These are phyloP conservation scores for Puccinellia tenuiflora DNA, from an alignment of 176 grass and related monocot species.

Conservation along the genomic window DNA sequence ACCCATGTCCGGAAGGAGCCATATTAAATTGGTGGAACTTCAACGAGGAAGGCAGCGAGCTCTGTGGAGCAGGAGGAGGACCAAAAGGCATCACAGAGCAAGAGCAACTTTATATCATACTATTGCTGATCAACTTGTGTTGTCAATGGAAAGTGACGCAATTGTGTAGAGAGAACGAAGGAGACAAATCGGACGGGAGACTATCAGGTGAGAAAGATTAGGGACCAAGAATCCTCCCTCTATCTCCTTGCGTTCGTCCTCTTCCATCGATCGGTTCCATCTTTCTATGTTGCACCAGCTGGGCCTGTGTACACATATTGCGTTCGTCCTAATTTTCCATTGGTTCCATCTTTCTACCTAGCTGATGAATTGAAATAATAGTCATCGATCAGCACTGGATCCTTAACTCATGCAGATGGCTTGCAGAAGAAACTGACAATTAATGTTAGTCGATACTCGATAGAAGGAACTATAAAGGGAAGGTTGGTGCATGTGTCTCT, in stretches of 20 bases:
- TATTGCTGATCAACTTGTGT: conserved; percentile 64
- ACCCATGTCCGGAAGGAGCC: conserved; percentile 46
- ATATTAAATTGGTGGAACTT: too few relatives aligned
- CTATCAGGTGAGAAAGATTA: conserved; percentile 30
- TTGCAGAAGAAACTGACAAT: not conserved
- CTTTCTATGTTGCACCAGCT: conserved; percentile 7
- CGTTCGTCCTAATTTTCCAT: too few relatives aligned
- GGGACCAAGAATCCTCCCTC: conserved; percentile 26
- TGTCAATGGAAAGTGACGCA: conserved; percentile 57
- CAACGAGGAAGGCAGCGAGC: conserved; percentile 1
- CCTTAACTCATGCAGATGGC: not conserved
- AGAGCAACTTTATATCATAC: conserved; percentile 4
- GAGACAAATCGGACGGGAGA: conserved; percentile 34
- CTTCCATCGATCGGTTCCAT: conserved; percentile 8
- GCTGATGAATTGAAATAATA: not conserved
- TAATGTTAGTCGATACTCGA: too few relatives aligned
- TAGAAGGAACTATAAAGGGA: too few relatives aligned
- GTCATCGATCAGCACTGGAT: not conserved
- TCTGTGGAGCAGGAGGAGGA: conserved; percentile 10
- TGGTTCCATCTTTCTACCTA: too few relatives aligned
- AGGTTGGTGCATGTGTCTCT: conserved; percentile 32
- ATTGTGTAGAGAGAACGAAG: conserved; percentile 31
- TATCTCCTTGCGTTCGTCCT: conserved; percentile 24
- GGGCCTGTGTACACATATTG: not conserved
- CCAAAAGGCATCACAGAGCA: not conserved